Percentiles rank a stretch among this genome's conserved stretches.
Evolutionary conservation across 1,284 basidiomycete species (phyloP).

Genomic region (Lignosus rhinocerotis): DNA sequence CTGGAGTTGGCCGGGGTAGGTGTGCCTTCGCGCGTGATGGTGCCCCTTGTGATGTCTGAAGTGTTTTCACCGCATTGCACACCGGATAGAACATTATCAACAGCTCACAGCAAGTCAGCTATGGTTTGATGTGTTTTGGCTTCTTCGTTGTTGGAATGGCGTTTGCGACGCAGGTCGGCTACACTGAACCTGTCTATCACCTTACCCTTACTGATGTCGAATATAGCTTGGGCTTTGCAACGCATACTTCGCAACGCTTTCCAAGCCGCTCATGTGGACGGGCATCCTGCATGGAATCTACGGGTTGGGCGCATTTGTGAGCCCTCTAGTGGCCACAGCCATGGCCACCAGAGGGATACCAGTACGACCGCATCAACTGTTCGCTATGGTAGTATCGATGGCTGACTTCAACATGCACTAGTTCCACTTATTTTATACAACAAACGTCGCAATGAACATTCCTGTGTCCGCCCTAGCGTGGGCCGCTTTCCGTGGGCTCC

Average conservation of each 20-base stretch:
- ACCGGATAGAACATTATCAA: conserved; percentile 34
- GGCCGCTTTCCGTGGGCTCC: conserved; percentile 29
- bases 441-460: conserved; percentile 32
- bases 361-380: conserved; percentile 18
- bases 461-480: conserved; percentile 28
- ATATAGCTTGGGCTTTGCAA: conserved; percentile 33
- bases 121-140: conserved; percentile 35
- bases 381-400: background rate
- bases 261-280: conserved; percentile 34
- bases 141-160: conserved; percentile 34
- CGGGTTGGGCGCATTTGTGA: conserved; percentile 35
- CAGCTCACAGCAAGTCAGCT: conserved; percentile 33
- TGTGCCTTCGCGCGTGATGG: background rate
- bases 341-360: conserved; percentile 33
- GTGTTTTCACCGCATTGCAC: background rate
- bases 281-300: conserved; percentile 35
- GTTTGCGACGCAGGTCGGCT: conserved; percentile 33
- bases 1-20: conserved; percentile 34
- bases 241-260: conserved; percentile 34
- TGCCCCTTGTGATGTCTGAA: background rate
- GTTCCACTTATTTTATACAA: conserved; percentile 34
- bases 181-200: background rate
- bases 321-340: conserved; percentile 33
- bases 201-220: background rate
- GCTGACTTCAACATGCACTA: background rate